Evolutionary conservation across 495 filamentous ascomycete species (phyloP), one percentile per base, ranked within the genome.

Genomic region (Neurospora cerealis): DNA sequence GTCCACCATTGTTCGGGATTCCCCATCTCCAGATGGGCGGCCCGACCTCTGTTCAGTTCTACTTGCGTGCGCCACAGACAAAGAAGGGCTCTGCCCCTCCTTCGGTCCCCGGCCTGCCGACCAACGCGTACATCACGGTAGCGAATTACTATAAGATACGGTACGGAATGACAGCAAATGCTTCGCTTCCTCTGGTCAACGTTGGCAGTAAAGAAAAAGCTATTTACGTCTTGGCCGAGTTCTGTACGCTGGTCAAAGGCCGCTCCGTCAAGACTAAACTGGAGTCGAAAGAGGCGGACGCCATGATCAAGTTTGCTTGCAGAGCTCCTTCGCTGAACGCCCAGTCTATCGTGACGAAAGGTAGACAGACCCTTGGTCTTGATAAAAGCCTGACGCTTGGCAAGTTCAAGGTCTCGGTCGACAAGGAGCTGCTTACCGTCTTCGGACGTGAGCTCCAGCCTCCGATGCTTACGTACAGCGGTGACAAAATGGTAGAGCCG

Each of bases 231-330:
- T 89, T 93, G 0, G 85, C 89, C 1, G 92, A 96, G 75, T 81
- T 90, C 7, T 90, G 91, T 76, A 77, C 77, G 3, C 87, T 96
- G 9, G 75, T 90, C 5, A 86, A 88, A 9, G 93, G 93, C 0
- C 93, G 97, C 78, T 76, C 87, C 11, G 79, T 90, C 17, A 83
- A 84, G 73, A 77, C 82, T 2, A 89, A 89, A 79, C 84, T 93
- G 32, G 79, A 77, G 17, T 80, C 84, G 0, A 78, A 82, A 0
- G 92, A 93, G 76, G 91, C 89, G 0, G 79, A 84, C 0, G 70
- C 79, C 0, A 95, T 95, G 91, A 86, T 93, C 28, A 78, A 77
- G 2, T 93, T 94, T 78, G 90, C 93, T 1, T 91, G 90, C 41
- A 87, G 92, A 15, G 80, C 81, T 11, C 92, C 93, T 0, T 84